Evolutionary conservation across 2,329 filamentous ascomycete genomes (phyloP).

Genomic region (Exophiala oligosperma): DNA sequence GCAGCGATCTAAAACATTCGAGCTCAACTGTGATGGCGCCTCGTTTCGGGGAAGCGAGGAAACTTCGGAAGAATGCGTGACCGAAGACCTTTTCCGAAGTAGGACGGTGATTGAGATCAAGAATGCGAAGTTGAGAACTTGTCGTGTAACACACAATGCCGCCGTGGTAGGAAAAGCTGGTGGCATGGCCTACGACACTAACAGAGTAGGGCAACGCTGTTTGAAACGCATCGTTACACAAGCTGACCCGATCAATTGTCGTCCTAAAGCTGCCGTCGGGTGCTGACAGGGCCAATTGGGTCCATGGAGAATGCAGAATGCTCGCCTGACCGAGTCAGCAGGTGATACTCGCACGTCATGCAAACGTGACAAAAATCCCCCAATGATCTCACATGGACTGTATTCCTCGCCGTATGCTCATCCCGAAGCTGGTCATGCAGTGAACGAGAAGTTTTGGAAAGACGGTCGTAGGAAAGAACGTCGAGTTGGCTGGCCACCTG

Average conservation of each 20-base stretch:
- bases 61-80: conserved; percentile 45
- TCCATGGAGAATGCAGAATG: conserved; percentile 38
- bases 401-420: conserved; percentile 57
- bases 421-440: conserved; percentile 55
- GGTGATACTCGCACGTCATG: conserved; percentile 1
- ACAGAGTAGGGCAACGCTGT: conserved; percentile 61
- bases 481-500: conserved; percentile 57
- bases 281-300: conserved; percentile 46
- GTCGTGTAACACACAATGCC: conserved; percentile 66
- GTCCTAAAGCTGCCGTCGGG: conserved; percentile 44
- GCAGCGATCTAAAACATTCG: conserved; percentile 34
- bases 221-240: conserved; percentile 54
- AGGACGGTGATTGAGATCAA: conserved; percentile 56
- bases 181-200: conserved; percentile 59
- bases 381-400: conserved; percentile 54
- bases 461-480: conserved; percentile 58
- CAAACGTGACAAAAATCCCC: background rate
- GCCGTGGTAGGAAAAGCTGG: conserved; percentile 62
- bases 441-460: conserved; percentile 54
- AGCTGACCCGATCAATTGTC: conserved; percentile 60
- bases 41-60: background rate
- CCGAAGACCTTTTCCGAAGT: conserved; percentile 58
- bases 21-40: conserved; percentile 24
- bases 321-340: conserved; percentile 35
- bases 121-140: conserved; percentile 55